A percentile compares a stretch with the other conserved stretches of the same genome.
These are phyloP conservation scores for Pseudocercospora fijiensis DNA, from an alignment of 2,329 filamentous ascomycete species.

Conservation along the genomic window DNA sequence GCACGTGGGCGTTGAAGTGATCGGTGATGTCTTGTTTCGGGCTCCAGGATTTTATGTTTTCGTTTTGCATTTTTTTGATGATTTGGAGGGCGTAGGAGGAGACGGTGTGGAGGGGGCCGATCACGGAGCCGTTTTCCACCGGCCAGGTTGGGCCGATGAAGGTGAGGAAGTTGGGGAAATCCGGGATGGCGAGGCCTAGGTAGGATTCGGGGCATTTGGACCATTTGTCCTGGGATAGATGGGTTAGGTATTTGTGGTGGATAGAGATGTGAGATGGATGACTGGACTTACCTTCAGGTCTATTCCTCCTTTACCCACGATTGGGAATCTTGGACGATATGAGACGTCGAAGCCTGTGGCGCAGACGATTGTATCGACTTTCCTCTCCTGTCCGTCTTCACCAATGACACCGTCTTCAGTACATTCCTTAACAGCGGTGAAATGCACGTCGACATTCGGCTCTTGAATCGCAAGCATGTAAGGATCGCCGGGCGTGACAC, in stretches of 20 bases:
- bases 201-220: conserved; percentile 42
- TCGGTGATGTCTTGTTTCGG: conserved; percentile 45
- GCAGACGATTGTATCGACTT: conserved; percentile 47
- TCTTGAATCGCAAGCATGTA: conserved; percentile 54
- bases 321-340: conserved; percentile 45
- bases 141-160: conserved; percentile 42
- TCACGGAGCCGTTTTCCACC: conserved; percentile 49
- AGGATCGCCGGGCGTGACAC: conserved; percentile 52
- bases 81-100: conserved; percentile 44
- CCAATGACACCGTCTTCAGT: conserved; percentile 50
- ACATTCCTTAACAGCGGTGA: conserved; percentile 47
- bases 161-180: conserved; percentile 47
- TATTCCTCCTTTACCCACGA: conserved; percentile 44
- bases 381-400: conserved; percentile 43
- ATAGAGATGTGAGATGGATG: not conserved
- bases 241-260: not conserved
- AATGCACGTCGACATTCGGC: conserved; percentile 53
- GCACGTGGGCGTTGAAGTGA: conserved; percentile 45
- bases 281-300: conserved; percentile 38
- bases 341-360: conserved; percentile 50
- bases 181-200: conserved; percentile 44
- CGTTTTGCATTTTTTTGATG: conserved; percentile 49
- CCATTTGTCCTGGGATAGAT: conserved; percentile 39
- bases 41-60: conserved; percentile 46
- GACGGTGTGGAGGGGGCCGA: conserved; percentile 43